Base-by-base conservation (phyloP, 148 eudicot species). In the Fallopia convolvulus region DNA sequence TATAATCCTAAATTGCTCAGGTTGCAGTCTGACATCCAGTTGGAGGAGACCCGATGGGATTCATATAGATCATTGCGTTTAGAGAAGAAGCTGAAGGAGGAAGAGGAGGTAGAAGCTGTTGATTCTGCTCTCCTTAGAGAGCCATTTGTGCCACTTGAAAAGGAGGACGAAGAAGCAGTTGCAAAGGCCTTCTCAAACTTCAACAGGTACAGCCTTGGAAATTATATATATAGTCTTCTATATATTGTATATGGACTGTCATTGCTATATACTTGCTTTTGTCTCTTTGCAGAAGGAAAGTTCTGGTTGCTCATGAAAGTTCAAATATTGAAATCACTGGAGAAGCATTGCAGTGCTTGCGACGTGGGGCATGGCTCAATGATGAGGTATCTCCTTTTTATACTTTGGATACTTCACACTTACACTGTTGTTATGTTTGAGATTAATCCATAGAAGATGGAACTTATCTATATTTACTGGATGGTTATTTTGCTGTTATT, bases 301-400 rank as follows among this genome's bases (percentile, higher is more conserved):
- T 90, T 77, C 82, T 95, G 83, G 93, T 85, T 20, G 84, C 85
- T 71, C 99, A 95, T 79, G 90, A 86, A 77, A 83, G 82, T 77
- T 95, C 98, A 42, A 93, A 91, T 70, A 95, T 93, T 80, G 82
- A 89, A 78, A 93, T 95, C 44, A 91, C 97, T 56, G 99, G 90
- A 76, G 88, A 88, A 77, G n/a, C 63, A 39, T 75, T 95, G 79
- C 90, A 79, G 80, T 95, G 99, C 81, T 84, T 95, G 89, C 89
- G 83, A 75, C 99, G 88, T 15, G 79, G 88, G 18, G 87, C 85
- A 80, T 95, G 99, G 99, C 81, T 95, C 81, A 93, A 92, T 79
- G 99, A 95, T 81, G 99, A 95, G 91, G 99, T 93, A 68, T 68
- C 44, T 68, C 21, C 46, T 33, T 68, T 60, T 60, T 3, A 5